A percentile compares a stretch with the other conserved stretches of the same genome.
phyloP scores from a whole-genome alignment of 2,329 filamentous ascomycete species.

The Sphaerulina vaccinii region DNA sequence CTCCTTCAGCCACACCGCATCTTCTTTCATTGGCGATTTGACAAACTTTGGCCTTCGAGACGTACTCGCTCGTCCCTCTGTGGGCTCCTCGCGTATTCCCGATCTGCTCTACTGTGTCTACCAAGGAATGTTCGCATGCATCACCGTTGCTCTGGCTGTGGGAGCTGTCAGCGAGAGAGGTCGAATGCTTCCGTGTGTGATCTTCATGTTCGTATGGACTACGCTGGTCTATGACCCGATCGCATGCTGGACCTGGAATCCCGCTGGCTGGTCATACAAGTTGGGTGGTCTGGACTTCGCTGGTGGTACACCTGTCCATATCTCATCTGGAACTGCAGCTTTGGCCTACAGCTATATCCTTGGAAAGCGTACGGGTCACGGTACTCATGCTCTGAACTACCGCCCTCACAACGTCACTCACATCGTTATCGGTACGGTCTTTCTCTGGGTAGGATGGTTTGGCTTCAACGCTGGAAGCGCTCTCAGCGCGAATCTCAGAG shows the following conservation, averaged over 20 bases:
- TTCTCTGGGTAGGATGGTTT: constrained; percentile 95
- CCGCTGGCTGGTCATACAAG: constrained; percentile 73
- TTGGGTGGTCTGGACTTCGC: constrained; percentile 86
- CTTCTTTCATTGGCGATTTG: constrained; percentile 74
- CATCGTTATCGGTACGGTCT: constrained; percentile 87
- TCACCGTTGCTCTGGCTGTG: constrained; percentile 81
- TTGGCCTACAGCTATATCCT: constrained; percentile 89
- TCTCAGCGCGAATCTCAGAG: constrained; percentile 72
- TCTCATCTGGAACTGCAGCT: constrained; percentile 79
- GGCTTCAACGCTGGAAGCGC: constrained; percentile 95
- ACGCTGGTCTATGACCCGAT: constrained; percentile 90
- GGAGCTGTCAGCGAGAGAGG: constrained; percentile 85
- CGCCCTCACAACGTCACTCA: constrained; percentile 91
- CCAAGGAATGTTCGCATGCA: constrained; percentile 83
- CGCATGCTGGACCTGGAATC: constrained; percentile 94
- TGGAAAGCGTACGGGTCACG: constrained; percentile 79
- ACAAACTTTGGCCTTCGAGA: constrained; percentile 75
- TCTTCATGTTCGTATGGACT: constrained; percentile 93
- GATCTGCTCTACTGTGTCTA: constrained; percentile 84
- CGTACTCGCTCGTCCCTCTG: constrained; percentile 72
- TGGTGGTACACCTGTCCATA: constrained; percentile 86
- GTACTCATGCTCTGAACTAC: constrained; percentile 85
- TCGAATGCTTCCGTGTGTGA: constrained; percentile 79
- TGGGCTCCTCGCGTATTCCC: constrained; percentile 70
- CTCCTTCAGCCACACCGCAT: constrained; percentile 75